Percentiles rank a stretch among this genome's conserved stretches.
These are phyloP conservation scores for Setomelanomma holmii DNA, from an alignment of 2,329 filamentous ascomycete species.

Conservation along the genomic window DNA sequence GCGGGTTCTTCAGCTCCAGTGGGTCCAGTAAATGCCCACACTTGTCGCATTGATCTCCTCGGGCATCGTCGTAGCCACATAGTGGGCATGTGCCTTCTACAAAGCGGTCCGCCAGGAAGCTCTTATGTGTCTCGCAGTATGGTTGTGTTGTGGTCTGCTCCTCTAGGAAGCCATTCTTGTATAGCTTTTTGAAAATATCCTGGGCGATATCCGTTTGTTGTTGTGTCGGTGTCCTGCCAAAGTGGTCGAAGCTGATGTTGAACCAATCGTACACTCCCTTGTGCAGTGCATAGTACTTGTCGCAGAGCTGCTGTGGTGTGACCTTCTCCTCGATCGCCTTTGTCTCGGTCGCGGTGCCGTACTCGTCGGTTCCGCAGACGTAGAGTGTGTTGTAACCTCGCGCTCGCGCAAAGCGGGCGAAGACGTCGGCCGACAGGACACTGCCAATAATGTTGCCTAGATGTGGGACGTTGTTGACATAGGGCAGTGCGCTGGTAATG, in stretches of 20 bases:
- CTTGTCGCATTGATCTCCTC: conserved; percentile 63
- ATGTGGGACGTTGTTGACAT: conserved; percentile 78
- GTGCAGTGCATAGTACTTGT: conserved; percentile 91
- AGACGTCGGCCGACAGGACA: conserved; percentile 89
- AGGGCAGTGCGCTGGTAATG: conserved; percentile 89
- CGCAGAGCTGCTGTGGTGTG: conserved; percentile 83
- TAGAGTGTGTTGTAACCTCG: conserved; percentile 81
- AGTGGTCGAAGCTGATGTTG: conserved; percentile 91
- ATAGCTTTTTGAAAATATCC: conserved; percentile 85
- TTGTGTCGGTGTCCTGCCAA: conserved; percentile 87
- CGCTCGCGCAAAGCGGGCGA: conserved; percentile 74
- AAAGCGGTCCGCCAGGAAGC: conserved; percentile 64
- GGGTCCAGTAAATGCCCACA: conserved; percentile 57
- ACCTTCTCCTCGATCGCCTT: conserved; percentile 89
- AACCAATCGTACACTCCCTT: conserved; percentile 96
- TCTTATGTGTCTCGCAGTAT: conserved; percentile 76
- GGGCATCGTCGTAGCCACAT: conserved; percentile 64
- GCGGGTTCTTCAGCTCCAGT: conserved; percentile 63
- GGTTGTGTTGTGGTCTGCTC: conserved; percentile 89
- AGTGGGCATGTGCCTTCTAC: conserved; percentile 81
- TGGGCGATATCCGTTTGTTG: conserved; percentile 94
- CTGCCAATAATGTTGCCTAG: conserved; percentile 61
- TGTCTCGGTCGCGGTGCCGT: conserved; percentile 94
- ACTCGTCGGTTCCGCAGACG: conserved; percentile 90
- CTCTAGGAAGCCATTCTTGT: conserved; percentile 86